Conservation (phyloP, 305 asterid genomes). For the Ajuga reptans region DNA sequence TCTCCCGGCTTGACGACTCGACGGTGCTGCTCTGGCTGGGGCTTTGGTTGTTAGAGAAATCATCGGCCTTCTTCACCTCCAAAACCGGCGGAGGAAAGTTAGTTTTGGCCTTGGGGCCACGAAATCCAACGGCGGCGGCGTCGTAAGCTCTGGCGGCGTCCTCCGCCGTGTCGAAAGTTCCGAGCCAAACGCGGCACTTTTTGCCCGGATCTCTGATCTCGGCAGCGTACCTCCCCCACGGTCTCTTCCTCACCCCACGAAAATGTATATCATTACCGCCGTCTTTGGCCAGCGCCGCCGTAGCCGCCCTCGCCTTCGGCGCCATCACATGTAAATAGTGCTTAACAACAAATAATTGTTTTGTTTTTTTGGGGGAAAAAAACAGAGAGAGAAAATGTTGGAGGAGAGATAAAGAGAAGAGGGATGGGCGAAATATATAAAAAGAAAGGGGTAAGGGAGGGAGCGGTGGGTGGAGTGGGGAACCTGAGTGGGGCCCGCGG, state of each 20-base stretch:
- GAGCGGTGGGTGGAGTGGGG: background rate
- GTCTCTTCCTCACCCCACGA: constrained; percentile 51
- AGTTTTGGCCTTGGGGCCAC: constrained; percentile 45
- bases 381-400: background rate
- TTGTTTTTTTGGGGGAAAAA: background rate
- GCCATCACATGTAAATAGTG: constrained; percentile 23
- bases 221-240: constrained; percentile 55
- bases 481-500: background rate
- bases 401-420: background rate
- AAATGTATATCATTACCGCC: constrained; percentile 22
- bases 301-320: constrained; percentile 20
- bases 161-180: constrained; percentile 56
- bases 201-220: constrained; percentile 52
- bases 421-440: constrained; percentile 16
- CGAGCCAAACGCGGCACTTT: constrained; percentile 51
- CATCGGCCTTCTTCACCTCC: background rate
- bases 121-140: constrained; percentile 43
- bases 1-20: constrained; percentile 29
- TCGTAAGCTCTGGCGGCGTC: constrained; percentile 55
- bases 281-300: constrained; percentile 13
- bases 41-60: constrained; percentile 12
- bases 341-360: no score
- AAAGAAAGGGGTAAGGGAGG: background rate
- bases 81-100: constrained; percentile 34
- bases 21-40: constrained; percentile 46